A percentile compares a stretch with the other conserved stretches of the same genome.
Evolutionary conservation across 208 protist species (phyloP).

Genomic region (Acanthamoeba royreba): DNA sequence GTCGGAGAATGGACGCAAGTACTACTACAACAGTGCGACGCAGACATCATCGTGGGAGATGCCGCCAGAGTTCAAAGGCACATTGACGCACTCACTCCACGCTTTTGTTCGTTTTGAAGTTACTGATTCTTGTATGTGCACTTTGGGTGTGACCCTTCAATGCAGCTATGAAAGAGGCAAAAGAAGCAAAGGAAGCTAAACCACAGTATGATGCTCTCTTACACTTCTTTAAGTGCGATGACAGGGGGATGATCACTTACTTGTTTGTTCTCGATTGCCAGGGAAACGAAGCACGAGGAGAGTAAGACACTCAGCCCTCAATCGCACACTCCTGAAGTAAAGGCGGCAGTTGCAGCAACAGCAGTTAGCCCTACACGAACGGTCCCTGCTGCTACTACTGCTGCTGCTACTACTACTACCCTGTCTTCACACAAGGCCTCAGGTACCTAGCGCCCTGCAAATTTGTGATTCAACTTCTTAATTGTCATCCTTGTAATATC

Average conservation of each 20-base stretch:
- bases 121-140: not conserved
- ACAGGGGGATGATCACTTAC: too few relatives aligned
- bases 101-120: not conserved
- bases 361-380: not conserved
- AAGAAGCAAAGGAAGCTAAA: not conserved
- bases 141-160: not conserved
- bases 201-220: not conserved
- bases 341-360: not conserved
- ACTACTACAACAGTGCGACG: slow-evolving; percentile 58
- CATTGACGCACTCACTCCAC: not conserved
- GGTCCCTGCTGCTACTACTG: not conserved
- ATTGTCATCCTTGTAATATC: not conserved
- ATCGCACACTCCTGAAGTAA: not conserved
- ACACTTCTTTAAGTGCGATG: too few relatives aligned
- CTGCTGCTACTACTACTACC: not conserved
- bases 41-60: slow-evolving; percentile 53
- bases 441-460: not conserved
- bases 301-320: not conserved
- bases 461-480: not conserved
- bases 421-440: not conserved
- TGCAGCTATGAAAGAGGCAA: not conserved
- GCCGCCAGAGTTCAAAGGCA: slow-evolving; percentile 30
- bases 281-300: not conserved
- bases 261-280: not conserved
- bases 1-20: slow-evolving; percentile 54